Evolutionary conservation across 129 eudicot species (phyloP).

Genomic region (Daucus carota): DNA sequence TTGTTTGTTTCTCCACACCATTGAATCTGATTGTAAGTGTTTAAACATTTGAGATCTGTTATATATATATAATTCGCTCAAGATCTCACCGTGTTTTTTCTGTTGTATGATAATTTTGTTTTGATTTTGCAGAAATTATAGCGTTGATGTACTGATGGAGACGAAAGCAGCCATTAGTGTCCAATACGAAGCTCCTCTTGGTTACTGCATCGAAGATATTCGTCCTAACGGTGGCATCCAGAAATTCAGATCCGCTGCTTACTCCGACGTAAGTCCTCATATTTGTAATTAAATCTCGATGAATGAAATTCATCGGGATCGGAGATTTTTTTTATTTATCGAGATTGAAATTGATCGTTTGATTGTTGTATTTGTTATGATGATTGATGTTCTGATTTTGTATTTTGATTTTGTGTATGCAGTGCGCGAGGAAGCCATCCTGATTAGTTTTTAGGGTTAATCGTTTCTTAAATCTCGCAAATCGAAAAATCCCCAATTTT

Average conservation of each 20-base stretch:
- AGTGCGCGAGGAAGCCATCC: constrained; percentile 38
- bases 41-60: no score
- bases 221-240: constrained; percentile 38
- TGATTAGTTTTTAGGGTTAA: constrained; percentile 7
- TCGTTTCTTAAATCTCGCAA: constrained; percentile 3
- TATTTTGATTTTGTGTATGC: background rate
- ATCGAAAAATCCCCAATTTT: background rate
- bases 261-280: constrained; percentile 39
- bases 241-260: constrained; percentile 40
- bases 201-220: constrained; percentile 35
- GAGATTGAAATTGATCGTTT: no score
- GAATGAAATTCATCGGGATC: no score
- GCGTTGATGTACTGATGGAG: constrained; percentile 33
- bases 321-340: no score
- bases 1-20: background rate
- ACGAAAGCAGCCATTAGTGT: constrained; percentile 14
- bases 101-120: background rate
- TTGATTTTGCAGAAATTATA: background rate
- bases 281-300: background rate
- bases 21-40: background rate
- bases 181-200: constrained; percentile 36
- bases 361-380: background rate
- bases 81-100: no score
- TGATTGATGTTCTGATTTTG: background rate
- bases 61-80: no score